Evolutionary conservation across 2,329 filamentous ascomycete species (phyloP).

Genomic region (Scedosporium apiospermum): DNA sequence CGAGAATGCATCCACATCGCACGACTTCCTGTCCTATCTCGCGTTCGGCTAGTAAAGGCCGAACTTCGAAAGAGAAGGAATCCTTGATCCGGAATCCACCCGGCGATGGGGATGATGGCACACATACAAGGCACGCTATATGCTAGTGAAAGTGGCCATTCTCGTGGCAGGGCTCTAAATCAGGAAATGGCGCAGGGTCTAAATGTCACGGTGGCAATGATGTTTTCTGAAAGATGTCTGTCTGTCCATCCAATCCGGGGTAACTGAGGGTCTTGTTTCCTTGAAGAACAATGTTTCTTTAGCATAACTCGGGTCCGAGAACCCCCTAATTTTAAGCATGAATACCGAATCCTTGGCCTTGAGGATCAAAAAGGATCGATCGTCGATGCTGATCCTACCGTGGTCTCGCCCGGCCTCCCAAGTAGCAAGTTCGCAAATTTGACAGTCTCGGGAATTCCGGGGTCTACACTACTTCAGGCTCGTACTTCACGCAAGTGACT

Average conservation of each 20-base stretch:
- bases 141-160: not conserved
- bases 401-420: too few species aligned
- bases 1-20: too few species aligned
- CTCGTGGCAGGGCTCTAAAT: not conserved
- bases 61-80: too few species aligned
- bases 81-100: too few species aligned
- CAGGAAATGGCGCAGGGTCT: not conserved
- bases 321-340: not conserved
- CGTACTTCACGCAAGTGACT: too few species aligned
- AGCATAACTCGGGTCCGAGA: not conserved
- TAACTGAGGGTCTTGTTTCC: not conserved
- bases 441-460: too few species aligned
- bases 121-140: not conserved
- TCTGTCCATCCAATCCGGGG: not conserved
- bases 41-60: too few species aligned
- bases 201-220: not conserved
- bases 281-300: too few species aligned
- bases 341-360: not conserved
- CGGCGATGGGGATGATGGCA: not conserved
- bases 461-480: too few species aligned
- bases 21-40: too few species aligned
- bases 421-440: too few species aligned
- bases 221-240: not conserved
- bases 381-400: not conserved
- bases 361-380: not conserved